These are phyloP conservation scores for Theobroma cacao DNA, from an alignment of 345 rosid species.

Conservation along the genomic window DNA sequence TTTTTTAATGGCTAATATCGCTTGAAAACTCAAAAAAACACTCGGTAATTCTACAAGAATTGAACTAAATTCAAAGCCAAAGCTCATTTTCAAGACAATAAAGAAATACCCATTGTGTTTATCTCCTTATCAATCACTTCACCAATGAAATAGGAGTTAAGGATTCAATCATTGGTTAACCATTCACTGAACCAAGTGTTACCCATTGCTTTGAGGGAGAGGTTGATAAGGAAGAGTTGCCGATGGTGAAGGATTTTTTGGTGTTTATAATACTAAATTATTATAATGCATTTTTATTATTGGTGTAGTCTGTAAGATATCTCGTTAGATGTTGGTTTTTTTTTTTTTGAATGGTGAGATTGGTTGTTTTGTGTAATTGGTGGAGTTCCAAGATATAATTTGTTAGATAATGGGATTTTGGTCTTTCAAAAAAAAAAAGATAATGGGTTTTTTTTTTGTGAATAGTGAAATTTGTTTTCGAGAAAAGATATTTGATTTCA, in stretches of 20 bases:
- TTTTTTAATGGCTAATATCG: conserved; percentile 6
- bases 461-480: too few species aligned
- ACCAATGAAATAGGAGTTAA: conserved; percentile 36
- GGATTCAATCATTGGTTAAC: conserved; percentile 39
- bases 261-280: too few species aligned
- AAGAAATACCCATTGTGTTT: background rate
- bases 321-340: too few species aligned
- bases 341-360: too few species aligned
- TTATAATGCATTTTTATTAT: too few species aligned
- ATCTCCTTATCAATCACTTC: conserved; percentile 10
- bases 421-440: too few species aligned
- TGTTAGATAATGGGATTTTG: too few species aligned
- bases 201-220: conserved; percentile 41
- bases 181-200: conserved; percentile 41
- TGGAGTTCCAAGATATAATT: too few species aligned
- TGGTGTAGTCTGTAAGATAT: too few species aligned
- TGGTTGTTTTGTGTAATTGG: too few species aligned
- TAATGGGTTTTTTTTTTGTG: too few species aligned
- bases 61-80: conserved; percentile 45
- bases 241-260: conserved; percentile 14
- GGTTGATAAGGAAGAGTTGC: conserved; percentile 47
- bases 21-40: conserved; percentile 8
- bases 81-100: conserved; percentile 36
- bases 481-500: too few species aligned
- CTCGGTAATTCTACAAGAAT: conserved; percentile 57